Evolutionary conservation across 108 stramenopile genomes (phyloP).

Genomic region (Nannochloropsis gaditana): DNA sequence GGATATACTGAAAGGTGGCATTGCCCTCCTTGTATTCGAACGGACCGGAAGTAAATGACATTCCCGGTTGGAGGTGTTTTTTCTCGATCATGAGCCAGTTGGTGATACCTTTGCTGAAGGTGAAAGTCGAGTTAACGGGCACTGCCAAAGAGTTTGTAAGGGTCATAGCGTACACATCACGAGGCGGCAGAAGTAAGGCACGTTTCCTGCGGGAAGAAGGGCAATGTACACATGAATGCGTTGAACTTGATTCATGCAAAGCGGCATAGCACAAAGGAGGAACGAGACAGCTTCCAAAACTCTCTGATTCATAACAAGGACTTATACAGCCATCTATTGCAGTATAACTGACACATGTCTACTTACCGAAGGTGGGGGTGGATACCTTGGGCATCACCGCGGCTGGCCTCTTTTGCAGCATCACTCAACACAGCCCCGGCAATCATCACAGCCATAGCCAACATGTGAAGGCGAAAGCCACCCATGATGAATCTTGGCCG

Average conservation of each 20-base stretch:
- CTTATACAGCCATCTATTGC: too few species aligned
- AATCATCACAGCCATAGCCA: too few species aligned
- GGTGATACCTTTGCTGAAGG: not conserved
- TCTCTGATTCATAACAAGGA: too few species aligned
- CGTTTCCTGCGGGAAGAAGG: not conserved
- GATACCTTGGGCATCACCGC: too few species aligned
- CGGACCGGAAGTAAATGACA: not conserved
- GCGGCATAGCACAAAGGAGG: too few species aligned
- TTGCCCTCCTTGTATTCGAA: not conserved
- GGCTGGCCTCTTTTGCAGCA: too few species aligned
- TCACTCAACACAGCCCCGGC: too few species aligned
- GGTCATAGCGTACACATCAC: not conserved
- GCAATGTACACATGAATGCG: not conserved
- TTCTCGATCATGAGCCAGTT: not conserved
- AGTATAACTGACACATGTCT: too few species aligned
- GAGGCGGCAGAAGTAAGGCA: not conserved
- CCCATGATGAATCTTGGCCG: too few species aligned
- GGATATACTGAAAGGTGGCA: not conserved
- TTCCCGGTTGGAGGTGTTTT: not conserved
- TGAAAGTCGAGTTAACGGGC: constrained; percentile 12
- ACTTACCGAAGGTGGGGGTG: too few species aligned
- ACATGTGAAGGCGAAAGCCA: too few species aligned
- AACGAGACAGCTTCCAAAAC: too few species aligned
- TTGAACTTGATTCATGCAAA: not conserved
- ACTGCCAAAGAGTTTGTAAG: not conserved